Evolutionary conservation across 164 flowering plant species (phyloP).

Genomic region (Vitis amurensis): DNA sequence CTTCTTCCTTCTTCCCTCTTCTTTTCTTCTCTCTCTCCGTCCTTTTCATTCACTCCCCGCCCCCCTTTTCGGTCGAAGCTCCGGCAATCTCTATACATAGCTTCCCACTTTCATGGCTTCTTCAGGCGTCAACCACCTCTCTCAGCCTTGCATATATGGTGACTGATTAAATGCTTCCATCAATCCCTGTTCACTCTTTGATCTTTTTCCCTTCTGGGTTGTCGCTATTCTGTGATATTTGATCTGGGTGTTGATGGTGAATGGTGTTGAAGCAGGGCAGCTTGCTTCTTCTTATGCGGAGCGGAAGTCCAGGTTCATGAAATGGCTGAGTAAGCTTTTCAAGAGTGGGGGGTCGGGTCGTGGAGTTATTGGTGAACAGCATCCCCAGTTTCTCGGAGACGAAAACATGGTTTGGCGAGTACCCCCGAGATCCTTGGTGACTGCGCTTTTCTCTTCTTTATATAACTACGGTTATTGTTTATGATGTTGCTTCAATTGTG

Average conservation of each 20-base stretch:
- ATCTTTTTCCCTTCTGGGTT: background rate
- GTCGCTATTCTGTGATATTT: background rate
- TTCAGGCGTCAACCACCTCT: constrained; percentile 49
- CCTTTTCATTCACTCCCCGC: too few species aligned
- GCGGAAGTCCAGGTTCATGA: constrained; percentile 73
- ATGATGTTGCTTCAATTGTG: background rate
- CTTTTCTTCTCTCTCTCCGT: background rate
- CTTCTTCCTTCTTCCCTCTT: constrained; percentile 2
- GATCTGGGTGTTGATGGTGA: background rate
- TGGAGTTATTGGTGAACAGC: constrained; percentile 27
- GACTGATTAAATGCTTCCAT: constrained; percentile 15
- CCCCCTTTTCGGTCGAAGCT: too few species aligned
- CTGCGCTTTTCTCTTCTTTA: too few species aligned
- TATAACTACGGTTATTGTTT: background rate
- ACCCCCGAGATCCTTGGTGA: constrained; percentile 67
- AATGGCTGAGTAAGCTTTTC: constrained; percentile 84
- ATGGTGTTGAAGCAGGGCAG: constrained; percentile 44
- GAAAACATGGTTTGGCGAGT: constrained; percentile 72
- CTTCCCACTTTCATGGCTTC: constrained; percentile 47
- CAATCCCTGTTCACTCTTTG: background rate
- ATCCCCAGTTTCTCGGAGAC: constrained; percentile 62
- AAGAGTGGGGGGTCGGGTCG: constrained; percentile 46
- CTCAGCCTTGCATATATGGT: constrained; percentile 72
- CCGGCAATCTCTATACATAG: constrained; percentile 12
- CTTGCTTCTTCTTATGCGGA: constrained; percentile 55